Percentiles rank a stretch among this genome's conserved stretches.
Evolutionary conservation across 2,329 filamentous ascomycete species (phyloP).

Genomic region (Phialophora chinensis): DNA sequence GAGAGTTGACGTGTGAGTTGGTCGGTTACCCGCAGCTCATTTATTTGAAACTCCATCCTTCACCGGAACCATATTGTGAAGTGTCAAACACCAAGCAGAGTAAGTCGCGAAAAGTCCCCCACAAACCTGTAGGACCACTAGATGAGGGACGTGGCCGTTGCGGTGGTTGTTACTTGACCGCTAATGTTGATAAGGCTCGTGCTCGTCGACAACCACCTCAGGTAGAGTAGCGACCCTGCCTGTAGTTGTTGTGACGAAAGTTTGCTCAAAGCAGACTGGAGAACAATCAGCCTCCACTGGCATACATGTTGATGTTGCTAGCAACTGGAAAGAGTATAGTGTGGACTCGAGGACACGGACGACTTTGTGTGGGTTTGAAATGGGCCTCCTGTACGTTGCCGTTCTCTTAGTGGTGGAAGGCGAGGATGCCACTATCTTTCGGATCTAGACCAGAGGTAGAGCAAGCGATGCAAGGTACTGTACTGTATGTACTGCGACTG

Average conservation of each 20-base stretch:
- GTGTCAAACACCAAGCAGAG: background rate
- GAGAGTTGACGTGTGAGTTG: slow-evolving; percentile 11
- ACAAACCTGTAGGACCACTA: background rate
- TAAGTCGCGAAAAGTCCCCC: background rate
- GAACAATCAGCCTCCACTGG: background rate
- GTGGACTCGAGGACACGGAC: slow-evolving; percentile 16
- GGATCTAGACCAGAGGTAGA: background rate
- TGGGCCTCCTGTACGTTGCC: slow-evolving; percentile 16
- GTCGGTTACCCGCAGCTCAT: slow-evolving; percentile 15
- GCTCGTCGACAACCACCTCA: background rate
- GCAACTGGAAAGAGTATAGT: background rate
- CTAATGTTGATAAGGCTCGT: background rate
- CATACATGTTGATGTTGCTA: background rate
- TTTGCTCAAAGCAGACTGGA: slow-evolving; percentile 2
- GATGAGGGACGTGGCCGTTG: no score
- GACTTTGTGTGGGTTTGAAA: slow-evolving; percentile 18
- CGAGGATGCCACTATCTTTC: slow-evolving; percentile 8
- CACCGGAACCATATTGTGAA: background rate
- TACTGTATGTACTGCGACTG: background rate
- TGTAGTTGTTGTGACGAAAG: background rate
- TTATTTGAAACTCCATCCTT: slow-evolving; percentile 11
- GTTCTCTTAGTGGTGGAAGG: background rate
- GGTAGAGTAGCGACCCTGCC: no score
- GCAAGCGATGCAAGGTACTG: slow-evolving; percentile 4
- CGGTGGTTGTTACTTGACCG: background rate